These are phyloP conservation scores for Suillus tomentosus DNA, from an alignment of 768 basidiomycete species.

Conservation along the genomic window DNA sequence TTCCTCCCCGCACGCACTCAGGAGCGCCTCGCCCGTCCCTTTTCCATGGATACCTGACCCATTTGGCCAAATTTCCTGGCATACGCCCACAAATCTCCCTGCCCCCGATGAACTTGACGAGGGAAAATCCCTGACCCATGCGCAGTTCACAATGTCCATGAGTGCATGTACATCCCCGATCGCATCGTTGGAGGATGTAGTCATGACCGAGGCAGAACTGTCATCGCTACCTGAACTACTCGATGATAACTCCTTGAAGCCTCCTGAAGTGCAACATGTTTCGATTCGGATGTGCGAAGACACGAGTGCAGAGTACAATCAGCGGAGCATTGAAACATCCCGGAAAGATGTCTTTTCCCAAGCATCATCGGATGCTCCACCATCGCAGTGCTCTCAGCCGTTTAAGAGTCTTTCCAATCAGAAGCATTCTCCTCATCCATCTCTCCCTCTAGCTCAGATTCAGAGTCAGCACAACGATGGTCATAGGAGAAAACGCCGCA, in stretches of 20 bases:
- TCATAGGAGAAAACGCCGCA: not conserved
- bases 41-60: too few species aligned
- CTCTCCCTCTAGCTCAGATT: not conserved
- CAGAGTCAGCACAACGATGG: conserved; percentile 6
- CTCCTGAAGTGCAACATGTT: not conserved
- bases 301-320: not conserved
- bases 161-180: conserved; percentile 21
- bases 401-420: conserved; percentile 24
- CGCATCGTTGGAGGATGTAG: conserved; percentile 13
- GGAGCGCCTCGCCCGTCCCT: not conserved
- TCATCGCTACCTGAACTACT: not conserved
- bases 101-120: not conserved
- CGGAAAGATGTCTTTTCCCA: not conserved
- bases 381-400: conserved; percentile 13
- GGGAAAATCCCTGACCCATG: not conserved
- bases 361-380: not conserved
- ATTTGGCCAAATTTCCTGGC: not conserved
- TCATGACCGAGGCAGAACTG: not conserved
- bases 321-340: not conserved
- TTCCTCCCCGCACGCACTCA: not conserved
- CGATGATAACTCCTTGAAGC: not conserved
- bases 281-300: not conserved
- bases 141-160: not conserved
- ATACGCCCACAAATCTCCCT: too few species aligned
- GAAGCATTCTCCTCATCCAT: not conserved